Evolutionary conservation across 345 rosid species (phyloP).

Genomic region (Aquilaria sinensis): DNA sequence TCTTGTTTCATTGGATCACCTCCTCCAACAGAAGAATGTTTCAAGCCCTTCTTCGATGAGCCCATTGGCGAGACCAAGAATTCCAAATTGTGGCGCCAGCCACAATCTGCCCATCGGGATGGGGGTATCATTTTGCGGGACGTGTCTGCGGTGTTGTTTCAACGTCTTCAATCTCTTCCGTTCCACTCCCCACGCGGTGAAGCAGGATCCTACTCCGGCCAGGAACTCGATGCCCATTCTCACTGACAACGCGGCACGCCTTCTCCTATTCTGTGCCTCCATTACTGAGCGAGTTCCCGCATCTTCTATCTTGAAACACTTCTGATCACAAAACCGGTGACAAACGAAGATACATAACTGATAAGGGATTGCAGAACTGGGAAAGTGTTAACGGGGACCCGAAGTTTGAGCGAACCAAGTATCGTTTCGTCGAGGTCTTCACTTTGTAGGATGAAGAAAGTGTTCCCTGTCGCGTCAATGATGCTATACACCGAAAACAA

Average conservation of each 20-base stretch:
- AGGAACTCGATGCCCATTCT: not conserved
- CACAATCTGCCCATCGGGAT: not conserved
- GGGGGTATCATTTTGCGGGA: not conserved
- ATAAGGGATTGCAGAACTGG: too few species aligned
- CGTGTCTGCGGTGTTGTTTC: too few species aligned
- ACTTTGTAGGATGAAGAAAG: not conserved
- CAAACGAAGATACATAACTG: too few species aligned
- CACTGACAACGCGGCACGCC: not conserved
- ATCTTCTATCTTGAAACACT: too few species aligned
- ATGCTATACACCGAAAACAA: not conserved
- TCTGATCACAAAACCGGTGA: too few species aligned
- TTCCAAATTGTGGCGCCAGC: conserved; percentile 2
- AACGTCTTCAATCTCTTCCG: not conserved
- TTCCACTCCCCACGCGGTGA: conserved; percentile 2
- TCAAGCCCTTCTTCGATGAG: not conserved
- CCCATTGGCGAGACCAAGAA: not conserved
- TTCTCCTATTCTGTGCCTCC: too few species aligned
- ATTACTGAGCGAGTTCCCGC: too few species aligned
- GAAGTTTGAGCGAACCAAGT: too few species aligned
- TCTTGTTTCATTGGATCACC: too few species aligned
- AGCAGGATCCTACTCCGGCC: not conserved
- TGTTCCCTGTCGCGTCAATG: not conserved
- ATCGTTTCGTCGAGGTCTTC: not conserved
- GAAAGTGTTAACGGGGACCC: too few species aligned
- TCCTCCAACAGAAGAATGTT: too few species aligned